Base-by-base conservation (phyloP, 1,284 basidiomycete genomes). In the Trichosporon inkin region DNA sequence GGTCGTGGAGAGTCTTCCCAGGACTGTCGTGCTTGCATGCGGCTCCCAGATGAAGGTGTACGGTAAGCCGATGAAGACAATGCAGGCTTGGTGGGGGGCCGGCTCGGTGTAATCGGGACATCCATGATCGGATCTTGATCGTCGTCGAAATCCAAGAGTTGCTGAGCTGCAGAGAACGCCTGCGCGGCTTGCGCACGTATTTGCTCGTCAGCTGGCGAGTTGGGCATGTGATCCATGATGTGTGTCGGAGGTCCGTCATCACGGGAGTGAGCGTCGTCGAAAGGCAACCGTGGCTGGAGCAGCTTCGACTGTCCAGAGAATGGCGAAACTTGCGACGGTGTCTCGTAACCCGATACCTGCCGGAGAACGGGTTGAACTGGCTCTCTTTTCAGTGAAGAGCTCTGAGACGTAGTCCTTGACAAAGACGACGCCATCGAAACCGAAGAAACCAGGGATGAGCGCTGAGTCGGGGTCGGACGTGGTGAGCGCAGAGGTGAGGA, bases 131-230 rank as follows among this genome's bases (percentile, higher is more conserved):
- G 19, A 16, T 44, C 24, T 17, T 55, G 28, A 22, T 64, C 63
- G 38, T 70, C 64, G n/a, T 71, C 67, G 54, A 69, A 69, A 36
- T 75, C 71, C 52, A 92, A 75, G 39, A 93, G 78, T 59, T 88
- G 83, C 71, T 89, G 86, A 1, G 90, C 92, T 7, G 91, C 88
- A 69, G 88, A 90, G 70, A 92, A 87, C 0, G 90, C 92, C 71
- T 93, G 91, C 65, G 89, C 88, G 2, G 90, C 91, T 61, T 90
- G 85, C 1, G 89, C 89, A 49, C 86, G 84, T 65, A 92, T 78
- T 34, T 87, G 89, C 71, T 93, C 90, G 70, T 93, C 90, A 1
- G 91, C 65, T 1, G 65, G 61, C 24, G 63, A 61, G 11, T 49
- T 35, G 2, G 59, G 55, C 7, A 51, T 13, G 5, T 56, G 55